These are phyloP conservation scores for Penicillium coprophilum DNA, from an alignment of 495 filamentous ascomycete genomes.

Conservation along the genomic window DNA sequence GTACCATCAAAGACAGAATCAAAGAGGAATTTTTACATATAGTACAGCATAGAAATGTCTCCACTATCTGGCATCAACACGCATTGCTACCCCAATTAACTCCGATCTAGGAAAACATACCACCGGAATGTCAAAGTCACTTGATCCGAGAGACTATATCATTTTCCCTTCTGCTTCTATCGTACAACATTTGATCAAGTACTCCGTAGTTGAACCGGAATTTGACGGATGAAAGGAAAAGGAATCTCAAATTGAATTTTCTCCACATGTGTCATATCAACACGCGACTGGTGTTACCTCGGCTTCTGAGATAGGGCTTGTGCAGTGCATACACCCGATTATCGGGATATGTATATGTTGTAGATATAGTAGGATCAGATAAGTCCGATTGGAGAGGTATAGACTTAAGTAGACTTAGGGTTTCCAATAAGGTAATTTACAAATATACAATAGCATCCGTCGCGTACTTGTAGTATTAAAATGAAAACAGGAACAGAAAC, in stretches of 20 bases:
- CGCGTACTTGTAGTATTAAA: not conserved
- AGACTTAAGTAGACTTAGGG: no score
- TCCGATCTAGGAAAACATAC: not conserved
- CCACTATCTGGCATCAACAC: constrained; percentile 5
- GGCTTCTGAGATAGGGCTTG: not conserved
- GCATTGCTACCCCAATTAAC: constrained; percentile 6
- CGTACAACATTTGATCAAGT: not conserved
- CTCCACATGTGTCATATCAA: constrained; percentile 3
- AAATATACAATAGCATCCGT: not conserved
- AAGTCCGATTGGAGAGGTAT: not conserved
- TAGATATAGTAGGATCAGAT: constrained; percentile 4
- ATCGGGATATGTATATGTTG: constrained; percentile 9
- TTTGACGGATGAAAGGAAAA: not conserved
- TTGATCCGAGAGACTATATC: not conserved
- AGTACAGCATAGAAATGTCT: not conserved
- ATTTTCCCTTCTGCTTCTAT: not conserved
- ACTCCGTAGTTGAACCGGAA: not conserved
- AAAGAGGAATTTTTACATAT: no score
- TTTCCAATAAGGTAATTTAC: not conserved
- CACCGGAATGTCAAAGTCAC: constrained; percentile 2
- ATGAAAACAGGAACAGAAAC: not conserved
- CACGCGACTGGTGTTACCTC: constrained; percentile 8
- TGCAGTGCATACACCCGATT: constrained; percentile 3
- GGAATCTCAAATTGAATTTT: not conserved
- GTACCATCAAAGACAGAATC: no score